Percentiles rank a stretch among this genome's conserved stretches.
These are phyloP conservation scores for Pseudozyma hubeiensis DNA, from an alignment of 1,284 basidiomycete genomes.

Conservation along the genomic window DNA sequence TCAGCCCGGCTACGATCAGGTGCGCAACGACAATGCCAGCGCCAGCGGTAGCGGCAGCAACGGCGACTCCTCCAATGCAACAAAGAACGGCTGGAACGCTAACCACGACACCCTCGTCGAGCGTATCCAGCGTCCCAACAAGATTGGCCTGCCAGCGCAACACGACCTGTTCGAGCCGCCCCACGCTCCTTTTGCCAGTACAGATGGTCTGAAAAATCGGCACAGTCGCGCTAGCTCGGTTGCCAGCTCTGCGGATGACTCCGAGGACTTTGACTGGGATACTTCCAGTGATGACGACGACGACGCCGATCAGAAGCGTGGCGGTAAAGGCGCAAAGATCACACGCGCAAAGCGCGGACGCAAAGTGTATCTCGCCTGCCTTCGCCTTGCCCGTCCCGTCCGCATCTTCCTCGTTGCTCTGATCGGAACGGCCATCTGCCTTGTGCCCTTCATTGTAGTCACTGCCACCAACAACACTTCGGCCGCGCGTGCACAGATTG, in stretches of 20 bases:
- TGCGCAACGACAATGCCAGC: conserved; percentile 18
- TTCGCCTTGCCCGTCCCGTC: conserved; percentile 61
- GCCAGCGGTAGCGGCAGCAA: conserved; percentile 39
- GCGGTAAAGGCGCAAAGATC: conserved; percentile 25
- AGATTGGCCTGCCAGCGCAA: conserved; percentile 28
- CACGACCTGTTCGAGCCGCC: conserved; percentile 37
- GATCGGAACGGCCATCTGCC: conserved; percentile 57
- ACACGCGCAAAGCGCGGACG: conserved; percentile 57
- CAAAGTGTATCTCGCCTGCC: conserved; percentile 55
- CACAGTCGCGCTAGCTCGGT: conserved; percentile 42
- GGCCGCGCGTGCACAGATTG: conserved; percentile 46
- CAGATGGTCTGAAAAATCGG: conserved; percentile 17
- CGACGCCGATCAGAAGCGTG: conserved; percentile 18
- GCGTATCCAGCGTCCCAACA: conserved; percentile 23
- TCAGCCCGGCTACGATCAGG: conserved; percentile 21
- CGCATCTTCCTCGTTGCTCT: conserved; percentile 57
- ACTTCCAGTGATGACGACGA: conserved; percentile 52
- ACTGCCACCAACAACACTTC: conserved; percentile 38
- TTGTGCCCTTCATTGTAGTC: conserved; percentile 65
- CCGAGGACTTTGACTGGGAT: conserved; percentile 67
- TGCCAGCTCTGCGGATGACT: conserved; percentile 57
- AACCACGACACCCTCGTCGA: conserved; percentile 46
- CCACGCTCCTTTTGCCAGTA: conserved; percentile 40
- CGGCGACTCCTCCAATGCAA: conserved; percentile 26
- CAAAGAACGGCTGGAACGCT: conserved; percentile 32